Conservation (phyloP, 2,329 filamentous ascomycete species). For the Aspergillus carbonarius region DNA sequence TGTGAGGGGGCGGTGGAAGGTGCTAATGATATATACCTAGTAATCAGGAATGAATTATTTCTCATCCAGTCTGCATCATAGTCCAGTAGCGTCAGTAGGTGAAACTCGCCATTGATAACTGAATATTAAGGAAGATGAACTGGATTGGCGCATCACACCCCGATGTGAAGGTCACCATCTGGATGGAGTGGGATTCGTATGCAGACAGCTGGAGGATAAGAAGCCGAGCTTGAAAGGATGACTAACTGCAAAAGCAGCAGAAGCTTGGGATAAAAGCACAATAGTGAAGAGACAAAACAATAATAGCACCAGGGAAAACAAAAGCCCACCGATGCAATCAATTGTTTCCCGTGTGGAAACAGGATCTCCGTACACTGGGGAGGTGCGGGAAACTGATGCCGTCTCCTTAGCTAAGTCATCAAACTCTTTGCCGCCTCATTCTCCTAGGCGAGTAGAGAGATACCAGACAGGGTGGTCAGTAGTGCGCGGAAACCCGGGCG, state of each 20-base stretch:
- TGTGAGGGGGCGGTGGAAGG: background rate
- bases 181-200: conserved; percentile 7
- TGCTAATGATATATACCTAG: background rate
- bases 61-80: conserved; percentile 20
- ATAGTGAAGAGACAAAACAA: conserved; percentile 1
- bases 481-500: background rate
- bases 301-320: conserved; percentile 9
- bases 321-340: conserved; percentile 12
- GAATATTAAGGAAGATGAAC: conserved; percentile 1
- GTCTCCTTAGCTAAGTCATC: conserved; percentile 7
- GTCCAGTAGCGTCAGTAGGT: conserved; percentile 10
- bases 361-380: background rate
- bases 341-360: conserved; percentile 8
- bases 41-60: background rate
- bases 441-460: background rate
- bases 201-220: background rate
- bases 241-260: background rate
- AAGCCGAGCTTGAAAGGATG: background rate
- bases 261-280: conserved; percentile 1
- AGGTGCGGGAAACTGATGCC: background rate
- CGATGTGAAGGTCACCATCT: conserved; percentile 17
- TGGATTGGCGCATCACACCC: conserved; percentile 15
- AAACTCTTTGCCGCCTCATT: conserved; percentile 7
- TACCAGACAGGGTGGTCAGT: background rate
- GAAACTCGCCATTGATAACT: conserved; percentile 4